These are phyloP conservation scores for Psidium friedrichsthalianum DNA, from an alignment of 345 rosid species.

Conservation along the genomic window DNA sequence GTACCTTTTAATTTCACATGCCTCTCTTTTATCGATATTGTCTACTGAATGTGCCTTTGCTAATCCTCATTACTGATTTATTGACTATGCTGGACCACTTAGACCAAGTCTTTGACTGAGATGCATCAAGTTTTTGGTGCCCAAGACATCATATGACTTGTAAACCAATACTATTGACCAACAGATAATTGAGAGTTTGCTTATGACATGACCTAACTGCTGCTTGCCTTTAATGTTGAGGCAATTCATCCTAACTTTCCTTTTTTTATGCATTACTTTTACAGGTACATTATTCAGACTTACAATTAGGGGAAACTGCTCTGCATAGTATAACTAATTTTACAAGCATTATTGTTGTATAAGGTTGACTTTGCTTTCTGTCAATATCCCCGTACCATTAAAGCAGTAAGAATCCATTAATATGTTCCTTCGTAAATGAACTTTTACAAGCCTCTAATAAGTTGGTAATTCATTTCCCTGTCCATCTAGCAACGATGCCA, in stretches of 20 bases:
- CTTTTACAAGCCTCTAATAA: background rate
- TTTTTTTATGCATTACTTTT: background rate
- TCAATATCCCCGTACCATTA: background rate
- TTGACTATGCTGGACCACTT: background rate
- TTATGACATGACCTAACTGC: background rate
- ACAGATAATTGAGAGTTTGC: background rate
- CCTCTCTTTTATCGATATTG: background rate
- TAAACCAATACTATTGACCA: background rate
- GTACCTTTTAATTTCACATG: constrained; percentile 20
- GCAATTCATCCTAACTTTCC: background rate
- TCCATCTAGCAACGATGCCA: background rate
- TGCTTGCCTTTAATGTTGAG: background rate
- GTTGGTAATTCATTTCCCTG: background rate
- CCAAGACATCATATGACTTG: background rate
- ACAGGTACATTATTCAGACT: background rate
- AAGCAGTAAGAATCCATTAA: background rate
- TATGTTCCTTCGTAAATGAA: background rate
- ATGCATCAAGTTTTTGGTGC: background rate
- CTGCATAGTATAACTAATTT: background rate
- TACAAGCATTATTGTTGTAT: background rate
- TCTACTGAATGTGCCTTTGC: background rate
- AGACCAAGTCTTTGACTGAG: background rate
- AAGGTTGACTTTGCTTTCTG: background rate
- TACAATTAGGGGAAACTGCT: background rate
- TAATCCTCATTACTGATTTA: background rate